Percentiles rank a stretch among this genome's conserved stretches.
These are phyloP conservation scores for Aschersonia sp. DNA, from an alignment of 2,329 filamentous ascomycete genomes.

Conservation along the genomic window DNA sequence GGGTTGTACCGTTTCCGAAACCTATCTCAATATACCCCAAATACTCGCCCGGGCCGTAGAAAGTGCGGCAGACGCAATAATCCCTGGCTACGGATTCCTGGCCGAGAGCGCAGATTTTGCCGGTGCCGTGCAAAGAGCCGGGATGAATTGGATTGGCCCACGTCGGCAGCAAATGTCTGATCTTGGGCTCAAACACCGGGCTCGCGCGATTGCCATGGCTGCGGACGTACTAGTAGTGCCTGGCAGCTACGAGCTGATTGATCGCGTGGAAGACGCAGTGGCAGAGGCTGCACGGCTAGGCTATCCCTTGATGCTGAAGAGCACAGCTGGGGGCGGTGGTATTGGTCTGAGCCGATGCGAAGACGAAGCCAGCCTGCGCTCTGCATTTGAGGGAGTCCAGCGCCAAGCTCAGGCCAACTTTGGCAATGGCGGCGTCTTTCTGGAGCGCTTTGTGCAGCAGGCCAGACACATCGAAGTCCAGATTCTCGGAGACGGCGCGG, in stretches of 20 bases:
- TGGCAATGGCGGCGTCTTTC: conserved; percentile 22
- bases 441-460: conserved; percentile 25
- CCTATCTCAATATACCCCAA: conserved; percentile 53
- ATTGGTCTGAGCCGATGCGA: conserved; percentile 25
- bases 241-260: conserved; percentile 14
- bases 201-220: conserved; percentile 16
- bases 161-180: conserved; percentile 25
- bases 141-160: conserved; percentile 46
- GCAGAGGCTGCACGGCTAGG: conserved; percentile 14
- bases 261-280: conserved; percentile 8
- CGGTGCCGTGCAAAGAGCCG: conserved; percentile 31
- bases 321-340: conserved; percentile 31
- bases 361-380: conserved; percentile 13
- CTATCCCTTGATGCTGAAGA: conserved; percentile 31
- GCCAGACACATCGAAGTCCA: conserved; percentile 35
- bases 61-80: conserved; percentile 38
- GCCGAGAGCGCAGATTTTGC: conserved; percentile 51
- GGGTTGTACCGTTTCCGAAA: conserved; percentile 24
- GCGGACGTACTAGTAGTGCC: conserved; percentile 20
- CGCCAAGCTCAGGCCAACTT: conserved; percentile 26
- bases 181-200: conserved; percentile 22
- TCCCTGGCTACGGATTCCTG: conserved; percentile 54
- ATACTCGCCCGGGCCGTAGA: conserved; percentile 35
- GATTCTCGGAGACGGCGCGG: conserved; percentile 29
- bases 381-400: conserved; percentile 21